Conservation (phyloP, 140 eudicot genomes). For the Stevia rebaudiana region DNA sequence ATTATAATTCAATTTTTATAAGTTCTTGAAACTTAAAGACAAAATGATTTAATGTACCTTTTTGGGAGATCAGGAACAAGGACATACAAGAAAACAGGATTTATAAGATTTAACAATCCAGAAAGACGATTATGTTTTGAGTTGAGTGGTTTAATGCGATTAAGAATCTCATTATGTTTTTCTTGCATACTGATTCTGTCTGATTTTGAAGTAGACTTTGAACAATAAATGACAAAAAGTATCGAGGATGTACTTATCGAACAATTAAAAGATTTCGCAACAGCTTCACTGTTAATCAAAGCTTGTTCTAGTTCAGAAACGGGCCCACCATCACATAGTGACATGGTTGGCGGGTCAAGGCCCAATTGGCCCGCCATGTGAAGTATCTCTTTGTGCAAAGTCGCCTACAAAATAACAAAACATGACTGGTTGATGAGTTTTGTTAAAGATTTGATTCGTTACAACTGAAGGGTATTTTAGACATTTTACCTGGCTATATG, state of each 20-base stretch:
- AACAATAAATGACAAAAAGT: conserved; percentile 62
- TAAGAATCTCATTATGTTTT: conserved; percentile 38
- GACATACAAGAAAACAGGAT: conserved; percentile 58
- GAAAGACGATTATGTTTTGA: conserved; percentile 23
- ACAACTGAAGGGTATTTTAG: conserved; percentile 16
- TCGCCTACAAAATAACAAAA: conserved; percentile 56
- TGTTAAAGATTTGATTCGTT: neutral
- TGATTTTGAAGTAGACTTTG: conserved; percentile 37
- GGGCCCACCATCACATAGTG: conserved; percentile 60
- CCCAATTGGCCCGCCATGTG: conserved; percentile 99
- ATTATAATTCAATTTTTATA: neutral
- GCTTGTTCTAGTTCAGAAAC: conserved; percentile 73
- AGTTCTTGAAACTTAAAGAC: neutral
- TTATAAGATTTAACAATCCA: conserved; percentile 44
- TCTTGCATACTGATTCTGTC: conserved; percentile 49
- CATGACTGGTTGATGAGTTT: neutral
- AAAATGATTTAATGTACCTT: conserved; percentile 34
- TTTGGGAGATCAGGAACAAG: conserved; percentile 95
- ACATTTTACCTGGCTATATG: conserved; percentile 82
- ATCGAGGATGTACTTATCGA: conserved; percentile 64
- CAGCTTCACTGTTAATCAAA: conserved; percentile 69
- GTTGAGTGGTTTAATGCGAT: conserved; percentile 35
- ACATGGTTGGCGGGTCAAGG: conserved; percentile 94
- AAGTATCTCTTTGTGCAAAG: conserved; percentile 68
- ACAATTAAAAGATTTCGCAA: conserved; percentile 66